A percentile compares a stretch with the other conserved stretches of the same genome.
phyloP scores from a whole-genome alignment of 495 filamentous ascomycete genomes.

The Hypoxylon trugodes region DNA sequence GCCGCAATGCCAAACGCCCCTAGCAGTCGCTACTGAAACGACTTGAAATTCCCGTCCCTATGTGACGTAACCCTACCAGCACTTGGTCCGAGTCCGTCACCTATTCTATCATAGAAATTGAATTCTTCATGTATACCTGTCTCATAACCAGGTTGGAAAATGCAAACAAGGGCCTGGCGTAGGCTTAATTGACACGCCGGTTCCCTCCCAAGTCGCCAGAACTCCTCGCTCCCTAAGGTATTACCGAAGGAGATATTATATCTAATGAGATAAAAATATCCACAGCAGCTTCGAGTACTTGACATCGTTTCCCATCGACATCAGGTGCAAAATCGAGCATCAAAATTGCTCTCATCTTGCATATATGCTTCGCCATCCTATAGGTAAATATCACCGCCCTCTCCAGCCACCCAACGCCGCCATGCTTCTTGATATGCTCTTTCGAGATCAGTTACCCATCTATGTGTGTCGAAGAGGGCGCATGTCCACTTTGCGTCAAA shows the following conservation, averaged over 20 bases:
- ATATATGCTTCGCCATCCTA: constrained; percentile 27
- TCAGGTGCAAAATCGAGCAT: constrained; percentile 7
- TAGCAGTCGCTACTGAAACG: constrained; percentile 40
- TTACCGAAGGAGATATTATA: background rate
- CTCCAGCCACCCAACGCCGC: constrained; percentile 83
- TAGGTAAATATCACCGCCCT: constrained; percentile 89
- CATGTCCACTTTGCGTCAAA: constrained; percentile 84
- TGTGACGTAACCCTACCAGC: constrained; percentile 46
- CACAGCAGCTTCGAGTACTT: background rate
- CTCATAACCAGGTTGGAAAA: constrained; percentile 17
- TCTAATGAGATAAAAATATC: constrained; percentile 10
- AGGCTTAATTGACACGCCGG: background rate
- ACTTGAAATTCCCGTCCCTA: constrained; percentile 39
- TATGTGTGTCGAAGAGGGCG: constrained; percentile 86
- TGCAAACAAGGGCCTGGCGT: constrained; percentile 12
- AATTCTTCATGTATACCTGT: constrained; percentile 26
- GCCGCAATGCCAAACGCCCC: constrained; percentile 42
- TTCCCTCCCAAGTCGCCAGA: constrained; percentile 10
- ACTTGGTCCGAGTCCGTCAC: constrained; percentile 49
- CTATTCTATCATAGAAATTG: constrained; percentile 38
- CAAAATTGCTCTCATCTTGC: background rate
- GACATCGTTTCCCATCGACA: constrained; percentile 7
- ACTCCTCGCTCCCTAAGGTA: constrained; percentile 23
- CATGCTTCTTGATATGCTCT: constrained; percentile 88
- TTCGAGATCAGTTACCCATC: constrained; percentile 95